Evolutionary conservation across 1,139 yeast species (phyloP).

Genomic region (Yamadazyma friedrichii): DNA sequence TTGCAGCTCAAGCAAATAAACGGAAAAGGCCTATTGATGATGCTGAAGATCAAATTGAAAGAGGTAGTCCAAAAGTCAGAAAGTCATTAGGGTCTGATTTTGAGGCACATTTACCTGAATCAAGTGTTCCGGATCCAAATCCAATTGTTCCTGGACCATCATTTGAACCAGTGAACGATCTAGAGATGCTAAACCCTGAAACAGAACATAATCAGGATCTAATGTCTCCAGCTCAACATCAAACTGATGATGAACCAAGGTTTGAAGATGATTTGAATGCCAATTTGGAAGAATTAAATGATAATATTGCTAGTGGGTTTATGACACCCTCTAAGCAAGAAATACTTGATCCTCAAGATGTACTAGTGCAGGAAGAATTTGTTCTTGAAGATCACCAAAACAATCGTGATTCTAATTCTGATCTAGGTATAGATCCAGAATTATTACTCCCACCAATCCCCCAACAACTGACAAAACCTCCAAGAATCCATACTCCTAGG

Average conservation of each 20-base stretch:
- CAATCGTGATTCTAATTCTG: neutral
- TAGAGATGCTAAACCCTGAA: too few species aligned
- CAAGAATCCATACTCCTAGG: neutral
- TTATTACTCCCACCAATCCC: neutral
- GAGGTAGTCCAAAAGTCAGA: constrained; percentile 5
- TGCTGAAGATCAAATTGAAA: neutral
- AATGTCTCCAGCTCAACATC: neutral
- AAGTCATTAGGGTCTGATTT: neutral
- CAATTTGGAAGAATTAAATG: neutral
- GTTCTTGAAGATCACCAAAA: neutral
- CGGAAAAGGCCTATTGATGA: neutral
- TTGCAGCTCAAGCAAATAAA: constrained; percentile 19
- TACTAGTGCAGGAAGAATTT: constrained; percentile 7
- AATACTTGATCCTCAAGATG: neutral
- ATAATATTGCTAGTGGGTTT: neutral
- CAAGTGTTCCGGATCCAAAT: neutral
- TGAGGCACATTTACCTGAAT: neutral
- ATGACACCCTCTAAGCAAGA: constrained; percentile 1
- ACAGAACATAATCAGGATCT: too few species aligned
- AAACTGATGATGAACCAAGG: neutral
- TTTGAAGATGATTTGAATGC: constrained; percentile 6
- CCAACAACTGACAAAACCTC: neutral
- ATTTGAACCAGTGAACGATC: too few species aligned
- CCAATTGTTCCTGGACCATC: too few species aligned
- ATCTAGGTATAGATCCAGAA: neutral